phyloP scores from a whole-genome alignment of 805 yeast species.

The Priceomyces fermenticarens region DNA sequence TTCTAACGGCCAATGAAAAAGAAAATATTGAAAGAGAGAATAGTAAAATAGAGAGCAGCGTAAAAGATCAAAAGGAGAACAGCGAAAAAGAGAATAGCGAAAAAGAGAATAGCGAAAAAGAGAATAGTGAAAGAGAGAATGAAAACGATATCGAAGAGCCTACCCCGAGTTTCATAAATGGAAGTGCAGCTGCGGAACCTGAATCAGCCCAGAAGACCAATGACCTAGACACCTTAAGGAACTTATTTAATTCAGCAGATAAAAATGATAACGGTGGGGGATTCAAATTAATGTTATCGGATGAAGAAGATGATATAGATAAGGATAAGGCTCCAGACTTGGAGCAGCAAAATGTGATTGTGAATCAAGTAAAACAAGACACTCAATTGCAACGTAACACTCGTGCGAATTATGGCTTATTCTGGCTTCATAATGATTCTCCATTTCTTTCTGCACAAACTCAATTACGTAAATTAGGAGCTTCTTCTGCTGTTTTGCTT shows the following conservation, averaged over 20 bases:
- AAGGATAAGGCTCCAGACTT: slow-evolving; percentile 20
- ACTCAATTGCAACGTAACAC: slow-evolving; percentile 1
- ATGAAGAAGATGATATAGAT: slow-evolving; percentile 50
- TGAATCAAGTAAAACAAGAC: slow-evolving; percentile 29
- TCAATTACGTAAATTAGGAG: slow-evolving; percentile 59
- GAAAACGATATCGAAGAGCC: too few relatives aligned
- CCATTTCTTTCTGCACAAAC: slow-evolving; percentile 87
- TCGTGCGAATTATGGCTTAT: slow-evolving; percentile 45
- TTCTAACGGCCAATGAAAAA: too few relatives aligned
- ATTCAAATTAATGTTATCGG: slow-evolving; percentile 40
- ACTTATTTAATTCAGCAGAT: slow-evolving; percentile 48
- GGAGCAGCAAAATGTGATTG: slow-evolving; percentile 20
- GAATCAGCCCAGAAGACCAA: slow-evolving; percentile 20
- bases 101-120: slow-evolving; percentile 1
- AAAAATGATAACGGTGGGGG: slow-evolving; percentile 10
- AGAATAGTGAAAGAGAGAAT: slow-evolving; percentile 1
- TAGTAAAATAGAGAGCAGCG: too few relatives aligned
- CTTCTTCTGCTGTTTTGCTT: slow-evolving; percentile 23
- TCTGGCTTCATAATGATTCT: slow-evolving; percentile 80
- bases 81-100: slow-evolving; percentile 4
- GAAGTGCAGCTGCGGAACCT: background rate
- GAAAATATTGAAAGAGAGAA: slow-evolving; percentile 4
- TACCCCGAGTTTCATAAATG: too few relatives aligned
- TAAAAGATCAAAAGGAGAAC: too few relatives aligned
- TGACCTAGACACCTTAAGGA: slow-evolving; percentile 52